Percentiles rank a stretch among this genome's conserved stretches.
phyloP scores from a whole-genome alignment of 2,329 filamentous ascomycete genomes.

The Chalaropsis ovoidea region DNA sequence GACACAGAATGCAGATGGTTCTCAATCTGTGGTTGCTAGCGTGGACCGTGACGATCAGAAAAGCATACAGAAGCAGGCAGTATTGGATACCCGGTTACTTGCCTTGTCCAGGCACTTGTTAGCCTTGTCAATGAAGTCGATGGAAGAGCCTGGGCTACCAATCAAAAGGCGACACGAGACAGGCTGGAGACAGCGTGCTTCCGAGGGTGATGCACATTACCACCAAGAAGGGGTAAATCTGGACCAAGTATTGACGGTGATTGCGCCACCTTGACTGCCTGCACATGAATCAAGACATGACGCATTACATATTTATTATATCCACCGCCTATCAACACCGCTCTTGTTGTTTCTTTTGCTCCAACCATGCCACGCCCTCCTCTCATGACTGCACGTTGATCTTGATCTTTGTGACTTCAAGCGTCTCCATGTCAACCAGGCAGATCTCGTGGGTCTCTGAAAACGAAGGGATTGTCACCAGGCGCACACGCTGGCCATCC shows the following conservation, averaged over 20 bases:
- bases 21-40: too few relatives aligned
- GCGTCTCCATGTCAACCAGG: constrained; percentile 72
- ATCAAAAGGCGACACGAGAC: too few relatives aligned
- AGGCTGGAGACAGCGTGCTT: too few relatives aligned
- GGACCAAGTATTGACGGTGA: neutral
- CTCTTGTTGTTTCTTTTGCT: neutral
- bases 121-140: too few relatives aligned
- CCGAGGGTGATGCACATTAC: neutral
- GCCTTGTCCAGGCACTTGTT: too few relatives aligned
- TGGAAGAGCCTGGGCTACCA: too few relatives aligned
- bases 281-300: neutral
- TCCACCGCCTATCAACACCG: constrained; percentile 27
- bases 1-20: too few relatives aligned
- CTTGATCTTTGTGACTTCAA: constrained; percentile 65
- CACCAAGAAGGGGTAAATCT: neutral
- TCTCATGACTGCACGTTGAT: constrained; percentile 34
- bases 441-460: constrained; percentile 67
- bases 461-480: constrained; percentile 80
- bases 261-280: too few relatives aligned
- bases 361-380: constrained; percentile 7
- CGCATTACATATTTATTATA: neutral
- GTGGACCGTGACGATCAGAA: too few relatives aligned
- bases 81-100: too few relatives aligned
- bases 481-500: constrained; percentile 58
- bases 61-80: too few relatives aligned